A percentile compares a stretch with the other conserved stretches of the same genome.
These are phyloP conservation scores for Pseudogymnoascus sp. DNA, from an alignment of 2,329 filamentous ascomycete species.

Conservation along the genomic window DNA sequence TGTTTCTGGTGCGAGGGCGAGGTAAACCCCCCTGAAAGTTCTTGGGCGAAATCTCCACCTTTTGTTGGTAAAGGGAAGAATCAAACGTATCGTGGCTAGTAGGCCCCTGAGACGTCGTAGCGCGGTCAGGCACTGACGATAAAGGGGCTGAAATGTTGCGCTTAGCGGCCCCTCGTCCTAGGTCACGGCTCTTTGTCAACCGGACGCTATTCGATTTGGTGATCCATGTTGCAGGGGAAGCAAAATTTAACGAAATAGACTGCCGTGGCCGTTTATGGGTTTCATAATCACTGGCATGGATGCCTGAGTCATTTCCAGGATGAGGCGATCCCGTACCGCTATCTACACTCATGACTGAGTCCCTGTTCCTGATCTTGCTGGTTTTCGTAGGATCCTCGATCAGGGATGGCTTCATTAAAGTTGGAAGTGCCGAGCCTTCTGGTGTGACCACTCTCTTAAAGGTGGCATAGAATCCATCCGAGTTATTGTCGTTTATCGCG, in stretches of 20 bases:
- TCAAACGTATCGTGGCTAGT: conserved; percentile 19
- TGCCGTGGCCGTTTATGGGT: conserved; percentile 40
- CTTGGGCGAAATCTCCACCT: conserved; percentile 16
- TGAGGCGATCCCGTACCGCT: conserved; percentile 6
- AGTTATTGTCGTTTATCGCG: conserved; percentile 20
- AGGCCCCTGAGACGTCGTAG: conserved; percentile 20
- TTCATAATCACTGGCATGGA: conserved; percentile 25
- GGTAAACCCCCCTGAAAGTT: conserved; percentile 20
- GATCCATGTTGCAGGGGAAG: conserved; percentile 49
- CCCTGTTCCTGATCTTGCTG: neutral
- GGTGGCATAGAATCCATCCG: conserved; percentile 21
- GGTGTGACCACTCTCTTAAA: conserved; percentile 22
- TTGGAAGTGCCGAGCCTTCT: conserved; percentile 22
- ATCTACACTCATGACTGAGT: neutral
- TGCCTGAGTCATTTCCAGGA: conserved; percentile 14
- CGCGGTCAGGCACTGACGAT: conserved; percentile 23
- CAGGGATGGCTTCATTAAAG: conserved; percentile 25
- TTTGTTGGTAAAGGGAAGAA: conserved; percentile 18
- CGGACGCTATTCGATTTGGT: conserved; percentile 48
- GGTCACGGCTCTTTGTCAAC: conserved; percentile 43
- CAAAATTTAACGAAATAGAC: conserved; percentile 53
- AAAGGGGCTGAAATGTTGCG: conserved; percentile 48
- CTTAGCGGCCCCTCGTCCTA: conserved; percentile 35
- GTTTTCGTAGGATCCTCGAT: conserved; percentile 13
- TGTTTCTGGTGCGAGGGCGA: conserved; percentile 30